Conservation (phyloP, 169 alveolate genomes). For the Plasmodium yoelii region DNA sequence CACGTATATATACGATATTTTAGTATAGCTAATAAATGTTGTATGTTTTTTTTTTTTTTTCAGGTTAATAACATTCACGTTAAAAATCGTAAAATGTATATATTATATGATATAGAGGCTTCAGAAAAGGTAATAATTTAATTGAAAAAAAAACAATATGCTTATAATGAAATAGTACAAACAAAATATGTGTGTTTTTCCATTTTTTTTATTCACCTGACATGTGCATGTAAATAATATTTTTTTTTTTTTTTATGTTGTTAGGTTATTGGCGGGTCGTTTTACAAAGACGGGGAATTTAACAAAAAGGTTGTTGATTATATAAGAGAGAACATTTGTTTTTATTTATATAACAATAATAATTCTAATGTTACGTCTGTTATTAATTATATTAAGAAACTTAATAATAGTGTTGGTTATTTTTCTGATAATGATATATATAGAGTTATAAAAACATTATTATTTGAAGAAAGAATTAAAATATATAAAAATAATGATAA, state of each 20-base stretch:
- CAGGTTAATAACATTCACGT: slow-evolving; percentile 90
- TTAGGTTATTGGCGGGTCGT: slow-evolving; percentile 93
- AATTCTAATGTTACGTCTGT: slow-evolving; percentile 77
- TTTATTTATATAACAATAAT: slow-evolving; percentile 75
- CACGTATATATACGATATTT: neutral
- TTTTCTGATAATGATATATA: slow-evolving; percentile 68
- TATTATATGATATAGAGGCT: slow-evolving; percentile 91
- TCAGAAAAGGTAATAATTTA: slow-evolving; percentile 85
- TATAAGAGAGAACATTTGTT: slow-evolving; percentile 79
- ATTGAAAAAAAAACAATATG: neutral
- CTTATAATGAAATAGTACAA: neutral
- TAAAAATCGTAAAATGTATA: slow-evolving; percentile 92
- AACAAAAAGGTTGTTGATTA: slow-evolving; percentile 91
- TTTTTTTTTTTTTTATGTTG: neutral
- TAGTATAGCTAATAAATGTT: neutral
- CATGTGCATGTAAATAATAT: neutral
- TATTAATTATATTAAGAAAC: slow-evolving; percentile 68
- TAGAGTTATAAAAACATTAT: slow-evolving; percentile 66
- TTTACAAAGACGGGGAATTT: slow-evolving; percentile 92
- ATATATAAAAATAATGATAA: slow-evolving; percentile 47
- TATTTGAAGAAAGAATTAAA: slow-evolving; percentile 57
- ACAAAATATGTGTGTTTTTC: neutral
- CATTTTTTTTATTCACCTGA: neutral
- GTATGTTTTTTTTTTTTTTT: neutral
- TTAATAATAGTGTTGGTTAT: slow-evolving; percentile 60